Base-by-base conservation (phyloP, 1,284 basidiomycete species). In the Flammula alnicola region DNA sequence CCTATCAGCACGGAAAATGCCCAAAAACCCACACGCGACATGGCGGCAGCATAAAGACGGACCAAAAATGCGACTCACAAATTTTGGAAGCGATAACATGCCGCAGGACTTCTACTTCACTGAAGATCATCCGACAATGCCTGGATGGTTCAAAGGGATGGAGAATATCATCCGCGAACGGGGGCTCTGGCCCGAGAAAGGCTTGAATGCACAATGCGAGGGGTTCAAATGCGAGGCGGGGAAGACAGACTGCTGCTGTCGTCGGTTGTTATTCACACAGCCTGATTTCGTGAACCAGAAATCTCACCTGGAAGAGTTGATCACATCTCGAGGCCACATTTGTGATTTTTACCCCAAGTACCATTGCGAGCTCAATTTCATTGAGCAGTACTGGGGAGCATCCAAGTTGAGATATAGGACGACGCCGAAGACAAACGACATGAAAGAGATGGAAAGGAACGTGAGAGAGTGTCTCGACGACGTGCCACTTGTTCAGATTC, bases 131-230 rank as follows among this genome's bases (percentile, higher is more conserved):
- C 62, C 63, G 20, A 57, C 44, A 5, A 51, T 57, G 39, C 60
- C 59, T 3, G 63, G 66, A 6, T 58, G 58, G 56, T 69, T 69
- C 57, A 72, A 72, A 48, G 69, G 70, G 2, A 68, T 69, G 63
- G 59, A 63, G 23, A 7, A 32, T 2, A 67, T 72, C 20, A 50
- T 71, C 8, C 16, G 33, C 1, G 66, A 71, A 49, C 54, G 59
- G 3, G 62, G 63, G 1, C 57, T 67, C 70, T 80, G 55, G 75
- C 72, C 53, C 16, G 31, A 33, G 11, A 26, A 23, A 7, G 47
- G 55, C 0, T 29, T 58, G 5, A 39, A 36, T 35, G 49, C 42
- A 20, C 49, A 59, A 41, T 61, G 57, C 37, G 26, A 57, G 40
- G 56, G 45, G 2, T 59, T 61, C 48, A 59, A 59, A 44, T 61